Evolutionary conservation across 371 early-diverging fungal species (phyloP).

Genomic region (Gilbertella persicaria): DNA sequence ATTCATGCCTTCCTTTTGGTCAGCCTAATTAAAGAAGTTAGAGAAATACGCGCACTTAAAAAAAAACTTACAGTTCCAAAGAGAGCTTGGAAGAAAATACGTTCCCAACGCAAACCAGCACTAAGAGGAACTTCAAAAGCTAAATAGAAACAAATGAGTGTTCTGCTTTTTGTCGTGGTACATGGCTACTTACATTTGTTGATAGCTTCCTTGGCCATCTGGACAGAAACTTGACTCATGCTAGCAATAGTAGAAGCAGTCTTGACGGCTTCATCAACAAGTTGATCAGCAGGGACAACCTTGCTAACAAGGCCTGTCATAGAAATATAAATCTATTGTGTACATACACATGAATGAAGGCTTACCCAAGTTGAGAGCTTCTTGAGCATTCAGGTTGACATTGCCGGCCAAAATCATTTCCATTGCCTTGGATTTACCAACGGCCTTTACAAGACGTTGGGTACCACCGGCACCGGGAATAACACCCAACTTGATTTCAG

Average conservation of each 20-base stretch:
- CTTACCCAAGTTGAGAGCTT: constrained; percentile 80
- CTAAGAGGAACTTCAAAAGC: constrained; percentile 87
- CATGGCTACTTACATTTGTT: constrained; percentile 75
- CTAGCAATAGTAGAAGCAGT: constrained; percentile 83
- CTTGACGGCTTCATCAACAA: constrained; percentile 92
- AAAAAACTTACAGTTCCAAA: constrained; percentile 80
- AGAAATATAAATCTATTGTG: background rate
- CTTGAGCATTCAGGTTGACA: constrained; percentile 82
- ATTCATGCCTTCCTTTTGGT: constrained; percentile 97
- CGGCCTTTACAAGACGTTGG: constrained; percentile 89
- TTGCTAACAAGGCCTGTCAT: constrained; percentile 79
- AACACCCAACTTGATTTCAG: constrained; percentile 97
- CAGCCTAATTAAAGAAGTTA: constrained; percentile 55
- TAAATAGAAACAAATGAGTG: constrained; percentile 24
- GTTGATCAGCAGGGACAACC: constrained; percentile 84
- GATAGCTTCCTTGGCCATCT: constrained; percentile 96
- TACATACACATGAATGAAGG: background rate
- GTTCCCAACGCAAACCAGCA: constrained; percentile 91
- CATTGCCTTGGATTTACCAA: constrained; percentile 99
- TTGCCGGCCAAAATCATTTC: constrained; percentile 92
- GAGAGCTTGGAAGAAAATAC: constrained; percentile 91
- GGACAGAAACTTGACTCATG: constrained; percentile 85
- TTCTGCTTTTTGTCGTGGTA: background rate
- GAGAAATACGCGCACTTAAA: background rate
- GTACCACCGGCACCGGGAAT: constrained; percentile 93